Evolutionary conservation across 1,284 basidiomycete genomes (phyloP).

Genomic region (Marasmius tenuissimus): DNA sequence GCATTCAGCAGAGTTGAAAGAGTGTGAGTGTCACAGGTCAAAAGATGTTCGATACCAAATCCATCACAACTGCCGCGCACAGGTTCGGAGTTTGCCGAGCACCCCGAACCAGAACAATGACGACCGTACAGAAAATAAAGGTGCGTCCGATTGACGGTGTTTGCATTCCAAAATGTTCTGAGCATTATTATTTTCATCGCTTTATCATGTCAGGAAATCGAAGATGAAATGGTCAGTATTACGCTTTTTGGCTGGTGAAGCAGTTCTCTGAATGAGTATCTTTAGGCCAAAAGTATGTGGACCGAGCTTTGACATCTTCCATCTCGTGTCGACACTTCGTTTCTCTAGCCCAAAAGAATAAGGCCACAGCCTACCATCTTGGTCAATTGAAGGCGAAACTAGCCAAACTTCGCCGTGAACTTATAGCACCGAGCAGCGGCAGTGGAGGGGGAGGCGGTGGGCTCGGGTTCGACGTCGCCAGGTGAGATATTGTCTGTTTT

Average conservation of each 20-base stretch:
- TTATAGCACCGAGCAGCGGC: conserved; percentile 78
- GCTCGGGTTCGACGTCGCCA: conserved; percentile 93
- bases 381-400: conserved; percentile 99
- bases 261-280: conserved; percentile 10
- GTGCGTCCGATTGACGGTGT: conserved; percentile 33
- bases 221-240: conserved; percentile 89
- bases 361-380: conserved; percentile 92
- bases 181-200: conserved; percentile 8
- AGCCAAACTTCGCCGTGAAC: conserved; percentile 93
- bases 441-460: conserved; percentile 87
- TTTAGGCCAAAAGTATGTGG: conserved; percentile 57
- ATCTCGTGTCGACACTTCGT: conserved; percentile 10
- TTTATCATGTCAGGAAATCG: conserved; percentile 67
- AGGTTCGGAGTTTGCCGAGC: conserved; percentile 35
- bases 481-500: conserved; percentile 23
- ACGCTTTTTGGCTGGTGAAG: conserved; percentile 6
- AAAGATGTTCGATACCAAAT: conserved; percentile 19
- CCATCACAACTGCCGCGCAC: not conserved
- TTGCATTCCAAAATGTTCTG: conserved; percentile 15
- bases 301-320: conserved; percentile 3
- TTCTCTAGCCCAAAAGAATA: conserved; percentile 89
- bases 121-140: conserved; percentile 89
- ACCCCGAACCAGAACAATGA: conserved; percentile 53
- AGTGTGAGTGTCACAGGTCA: not conserved
- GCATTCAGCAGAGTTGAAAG: conserved; percentile 38